Percentiles rank a stretch among this genome's conserved stretches.
Evolutionary conservation across 2,329 filamentous ascomycete genomes (phyloP).

Genomic region (Neonectria punicea): DNA sequence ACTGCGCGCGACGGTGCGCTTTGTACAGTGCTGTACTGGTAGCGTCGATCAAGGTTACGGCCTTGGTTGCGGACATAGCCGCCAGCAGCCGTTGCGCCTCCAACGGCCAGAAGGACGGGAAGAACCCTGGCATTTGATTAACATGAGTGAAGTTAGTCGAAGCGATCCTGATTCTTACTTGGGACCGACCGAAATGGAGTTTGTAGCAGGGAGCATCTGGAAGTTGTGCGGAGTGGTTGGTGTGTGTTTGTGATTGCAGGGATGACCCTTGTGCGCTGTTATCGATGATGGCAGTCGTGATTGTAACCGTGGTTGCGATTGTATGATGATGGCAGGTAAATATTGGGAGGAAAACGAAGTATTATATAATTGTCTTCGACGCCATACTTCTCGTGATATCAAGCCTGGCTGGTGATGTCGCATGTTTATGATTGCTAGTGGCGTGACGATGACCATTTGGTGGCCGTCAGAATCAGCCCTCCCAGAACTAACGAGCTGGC

Average conservation of each 20-base stretch:
- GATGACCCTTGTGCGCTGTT: neutral
- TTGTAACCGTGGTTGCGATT: neutral
- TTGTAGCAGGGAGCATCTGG: conserved; percentile 35
- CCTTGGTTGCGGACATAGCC: conserved; percentile 23
- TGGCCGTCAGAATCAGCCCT: neutral
- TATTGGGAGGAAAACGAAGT: neutral
- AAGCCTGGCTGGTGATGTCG: conserved; percentile 14
- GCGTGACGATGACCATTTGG: conserved; percentile 34
- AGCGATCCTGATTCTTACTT: conserved; percentile 22
- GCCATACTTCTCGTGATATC: conserved; percentile 10
- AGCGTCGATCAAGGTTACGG: conserved; percentile 6
- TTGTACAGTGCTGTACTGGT: conserved; percentile 22
- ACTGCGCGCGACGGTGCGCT: conserved; percentile 14
- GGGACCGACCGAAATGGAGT: conserved; percentile 19
- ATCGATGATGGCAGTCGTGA: neutral
- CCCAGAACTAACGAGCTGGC: neutral
- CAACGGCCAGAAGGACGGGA: conserved; percentile 35
- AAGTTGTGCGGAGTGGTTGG: conserved; percentile 4
- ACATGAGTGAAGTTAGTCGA: neutral
- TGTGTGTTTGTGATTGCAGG: neutral
- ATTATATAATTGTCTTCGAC: conserved; percentile 30
- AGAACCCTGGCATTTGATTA: conserved; percentile 30
- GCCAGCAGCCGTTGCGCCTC: conserved; percentile 36
- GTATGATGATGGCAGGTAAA: conserved; percentile 3
- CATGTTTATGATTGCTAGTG: conserved; percentile 36